phyloP scores from a whole-genome alignment of 2,329 filamentous ascomycete genomes.

The Neurospora sp. region DNA sequence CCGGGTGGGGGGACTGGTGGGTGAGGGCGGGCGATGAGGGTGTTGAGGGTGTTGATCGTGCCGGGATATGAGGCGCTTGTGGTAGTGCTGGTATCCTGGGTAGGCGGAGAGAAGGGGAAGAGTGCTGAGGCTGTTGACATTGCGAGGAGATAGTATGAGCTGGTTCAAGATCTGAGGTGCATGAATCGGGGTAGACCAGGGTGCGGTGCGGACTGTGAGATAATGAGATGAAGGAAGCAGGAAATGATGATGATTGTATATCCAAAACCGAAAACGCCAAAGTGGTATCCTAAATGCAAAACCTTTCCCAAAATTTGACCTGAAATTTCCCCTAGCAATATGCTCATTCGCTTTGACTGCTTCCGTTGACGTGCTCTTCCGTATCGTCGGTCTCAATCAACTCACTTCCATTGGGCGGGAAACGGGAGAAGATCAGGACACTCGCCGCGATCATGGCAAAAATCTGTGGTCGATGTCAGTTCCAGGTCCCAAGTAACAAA shows the following conservation, averaged over 20 bases:
- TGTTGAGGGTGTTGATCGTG: not conserved
- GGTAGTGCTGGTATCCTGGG: too few relatives aligned
- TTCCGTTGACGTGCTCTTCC: not conserved
- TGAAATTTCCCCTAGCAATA: not conserved
- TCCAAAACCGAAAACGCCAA: not conserved
- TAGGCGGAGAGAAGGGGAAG: too few relatives aligned
- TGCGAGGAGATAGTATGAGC: too few relatives aligned
- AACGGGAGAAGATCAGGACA: conserved; percentile 32
- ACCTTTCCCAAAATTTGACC: not conserved
- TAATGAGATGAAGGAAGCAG: not conserved
- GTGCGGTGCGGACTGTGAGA: not conserved
- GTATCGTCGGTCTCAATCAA: conserved; percentile 22
- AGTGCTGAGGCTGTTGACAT: too few relatives aligned
- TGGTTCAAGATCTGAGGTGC: not conserved
- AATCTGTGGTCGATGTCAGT: conserved; percentile 27
- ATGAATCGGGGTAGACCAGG: not conserved
- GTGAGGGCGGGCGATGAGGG: not conserved
- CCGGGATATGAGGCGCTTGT: too few relatives aligned
- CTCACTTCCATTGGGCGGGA: conserved; percentile 28
- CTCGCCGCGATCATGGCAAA: conserved; percentile 39
- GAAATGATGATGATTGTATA: not conserved
- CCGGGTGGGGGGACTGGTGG: not conserved
- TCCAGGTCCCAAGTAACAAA: not conserved
- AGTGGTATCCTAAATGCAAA: not conserved
- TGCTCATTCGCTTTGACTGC: not conserved